Evolutionary conservation across 2,329 filamentous ascomycete genomes (phyloP).

Genomic region (Zelopaecilomyces penicillatus): DNA sequence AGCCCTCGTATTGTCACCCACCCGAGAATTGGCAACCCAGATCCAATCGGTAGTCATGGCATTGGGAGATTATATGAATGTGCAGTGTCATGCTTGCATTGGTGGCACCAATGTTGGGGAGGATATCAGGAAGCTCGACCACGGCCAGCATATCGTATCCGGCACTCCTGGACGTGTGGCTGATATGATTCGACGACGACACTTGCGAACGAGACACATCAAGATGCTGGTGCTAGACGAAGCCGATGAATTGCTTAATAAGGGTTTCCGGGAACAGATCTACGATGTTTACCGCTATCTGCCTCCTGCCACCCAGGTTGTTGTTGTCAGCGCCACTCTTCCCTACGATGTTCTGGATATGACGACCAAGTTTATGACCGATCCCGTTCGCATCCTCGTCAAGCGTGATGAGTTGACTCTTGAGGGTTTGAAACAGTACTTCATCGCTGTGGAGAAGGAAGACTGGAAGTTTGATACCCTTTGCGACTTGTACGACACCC

Average conservation of each 20-base stretch:
- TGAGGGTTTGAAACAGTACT: constrained; percentile 99
- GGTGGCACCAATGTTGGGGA: constrained; percentile 97
- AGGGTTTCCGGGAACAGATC: constrained; percentile 99
- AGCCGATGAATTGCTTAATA: constrained; percentile 97
- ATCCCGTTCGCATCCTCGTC: constrained; percentile 96
- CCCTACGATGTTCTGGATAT: constrained; percentile 98
- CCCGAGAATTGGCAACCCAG: constrained; percentile 92
- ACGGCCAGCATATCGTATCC: constrained; percentile 94
- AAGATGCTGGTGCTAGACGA: constrained; percentile 99
- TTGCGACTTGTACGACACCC: constrained; percentile 96
- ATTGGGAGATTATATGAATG: constrained; percentile 98
- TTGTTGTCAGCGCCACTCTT: constrained; percentile 96
- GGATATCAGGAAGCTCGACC: constrained; percentile 95
- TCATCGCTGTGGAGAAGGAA: constrained; percentile 99
- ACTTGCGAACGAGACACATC: constrained; percentile 94
- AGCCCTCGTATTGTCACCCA: constrained; percentile 90
- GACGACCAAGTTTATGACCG: constrained; percentile 99
- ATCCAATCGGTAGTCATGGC: constrained; percentile 92
- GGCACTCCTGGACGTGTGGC: constrained; percentile 97
- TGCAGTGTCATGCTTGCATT: constrained; percentile 98
- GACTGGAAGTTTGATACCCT: constrained; percentile 99
- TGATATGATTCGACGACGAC: constrained; percentile 98
- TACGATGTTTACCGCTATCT: constrained; percentile 99
- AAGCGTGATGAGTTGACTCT: constrained; percentile 99
- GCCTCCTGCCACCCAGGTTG: constrained; percentile 95